Conservation (phyloP, 768 basidiomycete species). For the Lentinula sp. region DNA sequence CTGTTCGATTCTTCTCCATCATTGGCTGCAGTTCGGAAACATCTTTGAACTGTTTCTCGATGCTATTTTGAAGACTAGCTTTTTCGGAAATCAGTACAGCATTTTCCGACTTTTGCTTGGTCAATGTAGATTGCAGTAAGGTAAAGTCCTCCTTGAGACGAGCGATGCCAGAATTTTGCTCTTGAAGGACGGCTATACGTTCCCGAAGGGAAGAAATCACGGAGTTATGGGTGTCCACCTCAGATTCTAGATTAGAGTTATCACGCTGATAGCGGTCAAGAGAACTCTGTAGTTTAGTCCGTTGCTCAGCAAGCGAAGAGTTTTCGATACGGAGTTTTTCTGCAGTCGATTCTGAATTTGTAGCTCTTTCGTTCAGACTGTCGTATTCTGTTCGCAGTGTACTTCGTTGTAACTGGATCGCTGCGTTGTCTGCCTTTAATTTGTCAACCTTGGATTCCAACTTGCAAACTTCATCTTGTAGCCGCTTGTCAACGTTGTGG, state of each 20-base stretch:
- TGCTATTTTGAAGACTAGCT: not conserved
- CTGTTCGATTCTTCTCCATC: not conserved
- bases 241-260: not conserved
- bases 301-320: not conserved
- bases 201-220: not conserved
- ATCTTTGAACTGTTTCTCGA: not conserved
- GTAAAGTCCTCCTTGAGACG: not conserved
- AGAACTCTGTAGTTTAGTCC: not conserved
- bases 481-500: conserved; percentile 4
- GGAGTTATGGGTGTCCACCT: not conserved
- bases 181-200: not conserved
- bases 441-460: conserved; percentile 17
- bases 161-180: not conserved
- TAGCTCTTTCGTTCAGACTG: conserved; percentile 9
- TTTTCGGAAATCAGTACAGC: not conserved
- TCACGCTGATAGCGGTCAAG: conserved; percentile 1
- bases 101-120: conserved; percentile 18
- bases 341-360: conserved; percentile 19
- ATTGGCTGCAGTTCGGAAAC: not conserved
- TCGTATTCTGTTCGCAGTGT: conserved; percentile 12
- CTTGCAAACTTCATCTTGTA: conserved; percentile 6
- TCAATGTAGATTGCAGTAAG: conserved; percentile 5
- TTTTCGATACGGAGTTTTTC: conserved; percentile 12
- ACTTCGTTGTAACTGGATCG: conserved; percentile 5
- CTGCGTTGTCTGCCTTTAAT: conserved; percentile 9